phyloP scores from a whole-genome alignment of 2,329 filamentous ascomycete species.

The Gaeumannomyces tritici region DNA sequence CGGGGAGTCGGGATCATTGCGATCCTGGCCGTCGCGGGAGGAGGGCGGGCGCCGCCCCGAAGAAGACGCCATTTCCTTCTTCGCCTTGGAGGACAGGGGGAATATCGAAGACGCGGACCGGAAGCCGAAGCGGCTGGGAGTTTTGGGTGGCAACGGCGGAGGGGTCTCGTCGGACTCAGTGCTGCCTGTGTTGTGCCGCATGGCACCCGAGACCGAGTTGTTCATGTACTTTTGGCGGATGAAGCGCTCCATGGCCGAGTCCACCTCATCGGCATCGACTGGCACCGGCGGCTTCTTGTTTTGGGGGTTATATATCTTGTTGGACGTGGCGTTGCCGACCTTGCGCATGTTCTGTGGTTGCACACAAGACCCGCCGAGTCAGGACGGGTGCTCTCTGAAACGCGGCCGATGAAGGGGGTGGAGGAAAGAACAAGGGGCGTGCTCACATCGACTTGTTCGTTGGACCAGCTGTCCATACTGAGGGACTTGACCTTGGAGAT shows the following conservation, averaged over 20 bases:
- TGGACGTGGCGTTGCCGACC: constrained; percentile 77
- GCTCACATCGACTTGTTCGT: constrained; percentile 85
- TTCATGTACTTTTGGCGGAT: constrained; percentile 91
- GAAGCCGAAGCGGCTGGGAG: constrained; percentile 51
- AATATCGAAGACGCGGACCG: constrained; percentile 59
- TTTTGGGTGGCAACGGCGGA: constrained; percentile 54
- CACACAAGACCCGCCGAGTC: background rate
- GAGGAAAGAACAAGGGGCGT: background rate
- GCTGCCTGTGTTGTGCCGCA: constrained; percentile 31
- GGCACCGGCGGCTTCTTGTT: constrained; percentile 77
- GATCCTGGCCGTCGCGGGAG: constrained; percentile 20
- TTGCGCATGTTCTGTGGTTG: constrained; percentile 75
- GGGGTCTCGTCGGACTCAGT: constrained; percentile 48
- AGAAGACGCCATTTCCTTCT: constrained; percentile 33
- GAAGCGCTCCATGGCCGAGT: constrained; percentile 90
- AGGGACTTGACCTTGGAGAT: constrained; percentile 98
- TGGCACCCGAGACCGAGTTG: constrained; percentile 19
- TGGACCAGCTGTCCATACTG: constrained; percentile 96
- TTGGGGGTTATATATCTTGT: constrained; percentile 81
- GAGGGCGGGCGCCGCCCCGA: constrained; percentile 21
- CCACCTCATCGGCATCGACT: constrained; percentile 83
- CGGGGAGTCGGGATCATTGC: constrained; percentile 27
- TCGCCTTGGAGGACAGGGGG: constrained; percentile 50
- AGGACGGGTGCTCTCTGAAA: background rate
- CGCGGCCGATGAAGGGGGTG: too few species aligned